phyloP scores from a whole-genome alignment of 176 grass and related monocot genomes.

The Thalia dealbata region DNA sequence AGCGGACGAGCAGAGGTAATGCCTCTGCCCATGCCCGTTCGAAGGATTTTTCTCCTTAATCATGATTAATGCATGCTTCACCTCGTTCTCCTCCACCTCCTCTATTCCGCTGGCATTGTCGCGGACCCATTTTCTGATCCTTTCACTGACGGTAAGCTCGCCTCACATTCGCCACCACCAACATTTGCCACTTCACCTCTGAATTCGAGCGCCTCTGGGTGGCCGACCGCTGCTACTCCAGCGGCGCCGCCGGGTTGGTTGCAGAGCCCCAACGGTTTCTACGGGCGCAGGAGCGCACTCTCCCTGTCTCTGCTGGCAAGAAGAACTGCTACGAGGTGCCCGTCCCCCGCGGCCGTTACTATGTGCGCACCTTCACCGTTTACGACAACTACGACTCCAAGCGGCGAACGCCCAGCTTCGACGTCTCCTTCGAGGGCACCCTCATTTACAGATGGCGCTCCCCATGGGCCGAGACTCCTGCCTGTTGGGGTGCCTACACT shows the following conservation, averaged over 20 bases:
- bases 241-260: slow-evolving; percentile 39
- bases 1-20: too few relatives aligned
- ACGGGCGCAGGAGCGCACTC: slow-evolving; percentile 70
- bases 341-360: slow-evolving; percentile 61
- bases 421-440: slow-evolving; percentile 85
- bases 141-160: not conserved
- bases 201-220: slow-evolving; percentile 65
- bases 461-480: slow-evolving; percentile 68
- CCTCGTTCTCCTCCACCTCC: not conserved
- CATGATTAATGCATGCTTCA: too few relatives aligned
- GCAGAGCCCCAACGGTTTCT: slow-evolving; percentile 86
- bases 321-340: slow-evolving; percentile 83
- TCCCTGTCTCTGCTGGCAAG: slow-evolving; percentile 77
- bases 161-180: not conserved
- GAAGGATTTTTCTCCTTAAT: too few relatives aligned
- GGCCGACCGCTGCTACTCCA: slow-evolving; percentile 72
- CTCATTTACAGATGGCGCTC: slow-evolving; percentile 84
- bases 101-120: not conserved
- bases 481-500: slow-evolving; percentile 79
- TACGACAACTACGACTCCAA: slow-evolving; percentile 99
- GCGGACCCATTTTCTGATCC: not conserved
- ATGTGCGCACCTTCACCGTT: slow-evolving; percentile 87
- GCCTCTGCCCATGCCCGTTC: too few relatives aligned
- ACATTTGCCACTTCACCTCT: slow-evolving; percentile 51
- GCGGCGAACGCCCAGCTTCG: slow-evolving; percentile 64